Conservation (phyloP, 2,329 filamentous ascomycete genomes). For the Hypoxylon sp. region DNA sequence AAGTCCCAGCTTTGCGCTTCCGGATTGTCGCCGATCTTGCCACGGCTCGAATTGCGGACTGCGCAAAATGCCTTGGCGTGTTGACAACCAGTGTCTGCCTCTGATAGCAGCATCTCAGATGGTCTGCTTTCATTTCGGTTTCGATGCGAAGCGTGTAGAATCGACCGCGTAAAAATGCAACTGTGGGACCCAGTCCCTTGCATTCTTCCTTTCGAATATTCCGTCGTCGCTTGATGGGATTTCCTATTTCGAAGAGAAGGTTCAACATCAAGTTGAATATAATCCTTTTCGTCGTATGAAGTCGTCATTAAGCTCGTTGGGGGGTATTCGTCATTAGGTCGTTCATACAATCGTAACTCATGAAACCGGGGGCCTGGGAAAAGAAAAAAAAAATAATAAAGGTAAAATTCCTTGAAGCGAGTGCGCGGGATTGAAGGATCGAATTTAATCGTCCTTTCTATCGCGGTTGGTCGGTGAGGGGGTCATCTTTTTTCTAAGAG, state of each 20-base stretch:
- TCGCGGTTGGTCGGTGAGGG: slow-evolving; percentile 55
- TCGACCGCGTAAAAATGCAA: slow-evolving; percentile 49
- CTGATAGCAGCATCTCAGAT: slow-evolving; percentile 51
- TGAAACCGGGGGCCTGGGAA: slow-evolving; percentile 57
- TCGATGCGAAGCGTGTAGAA: slow-evolving; percentile 47
- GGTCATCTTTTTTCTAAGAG: slow-evolving; percentile 57
- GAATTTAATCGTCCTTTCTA: slow-evolving; percentile 43
- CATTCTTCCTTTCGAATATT: slow-evolving; percentile 49
- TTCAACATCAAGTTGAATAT: slow-evolving; percentile 54
- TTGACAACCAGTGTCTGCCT: slow-evolving; percentile 54
- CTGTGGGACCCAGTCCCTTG: slow-evolving; percentile 49
- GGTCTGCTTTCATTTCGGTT: slow-evolving; percentile 43
- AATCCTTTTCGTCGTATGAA: slow-evolving; percentile 58
- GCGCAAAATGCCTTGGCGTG: slow-evolving; percentile 48
- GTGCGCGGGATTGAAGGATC: slow-evolving; percentile 50
- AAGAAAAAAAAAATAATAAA: slow-evolving; percentile 51
- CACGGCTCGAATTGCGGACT: slow-evolving; percentile 47
- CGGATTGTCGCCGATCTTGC: slow-evolving; percentile 51
- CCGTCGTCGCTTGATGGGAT: slow-evolving; percentile 50
- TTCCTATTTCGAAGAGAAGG: slow-evolving; percentile 50
- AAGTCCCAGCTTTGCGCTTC: slow-evolving; percentile 48
- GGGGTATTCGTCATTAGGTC: slow-evolving; percentile 54
- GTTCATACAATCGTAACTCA: slow-evolving; percentile 62
- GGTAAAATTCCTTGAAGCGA: slow-evolving; percentile 57
- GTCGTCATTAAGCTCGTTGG: slow-evolving; percentile 60